Base-by-base conservation (phyloP, 768 basidiomycete species). In the Piloderma croceum region DNA sequence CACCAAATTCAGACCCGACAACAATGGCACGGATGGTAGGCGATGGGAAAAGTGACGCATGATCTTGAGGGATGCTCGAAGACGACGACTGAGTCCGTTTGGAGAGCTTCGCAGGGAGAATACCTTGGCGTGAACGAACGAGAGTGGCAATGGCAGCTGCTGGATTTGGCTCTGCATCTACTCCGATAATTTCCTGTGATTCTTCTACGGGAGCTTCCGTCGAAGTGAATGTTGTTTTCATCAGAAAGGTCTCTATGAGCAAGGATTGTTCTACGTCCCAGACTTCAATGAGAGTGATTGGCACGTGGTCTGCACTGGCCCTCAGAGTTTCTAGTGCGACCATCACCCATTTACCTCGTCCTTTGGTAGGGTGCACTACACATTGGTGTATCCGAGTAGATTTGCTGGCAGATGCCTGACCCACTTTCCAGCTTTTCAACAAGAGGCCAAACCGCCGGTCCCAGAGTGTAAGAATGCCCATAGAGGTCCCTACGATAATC, bases 381-480 rank as follows among this genome's bases (percentile, higher is more conserved):
- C 82, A 81, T 52, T 90, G 81, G 45, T 88, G 74, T 18, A 93
- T 76, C 25, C 77, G 73, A 3, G 71, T 72, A 6, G 71, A 67
- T 27, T 69, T 62, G 2, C 77, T 77, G 2, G 67, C 65, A 9
- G 71, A 66, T 3, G 75, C 70, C 5, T 69, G 68, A 7, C 80
- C 80, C 6, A 80, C 80, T 52, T 80, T 78, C 93, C 94, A 97
- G 44, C 81, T 88, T 58, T 86, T 87, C 47, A 98, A 69, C 4
- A 85, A 67, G 15, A 97, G 67, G 1, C 93, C 92, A 50, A 98
- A 99, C 7, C 94, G 83, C 31, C 90, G 79, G 63, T 99, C 96
- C 92, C 93, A 99, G 3, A 99, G 70, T 0, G 87, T 81, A 10
- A 98, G 64, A 11, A 84, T 77, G 5, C 94, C 96, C 2, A 76